Evolutionary conservation across 768 basidiomycete species (phyloP).

Genomic region (Trametes cubensis): DNA sequence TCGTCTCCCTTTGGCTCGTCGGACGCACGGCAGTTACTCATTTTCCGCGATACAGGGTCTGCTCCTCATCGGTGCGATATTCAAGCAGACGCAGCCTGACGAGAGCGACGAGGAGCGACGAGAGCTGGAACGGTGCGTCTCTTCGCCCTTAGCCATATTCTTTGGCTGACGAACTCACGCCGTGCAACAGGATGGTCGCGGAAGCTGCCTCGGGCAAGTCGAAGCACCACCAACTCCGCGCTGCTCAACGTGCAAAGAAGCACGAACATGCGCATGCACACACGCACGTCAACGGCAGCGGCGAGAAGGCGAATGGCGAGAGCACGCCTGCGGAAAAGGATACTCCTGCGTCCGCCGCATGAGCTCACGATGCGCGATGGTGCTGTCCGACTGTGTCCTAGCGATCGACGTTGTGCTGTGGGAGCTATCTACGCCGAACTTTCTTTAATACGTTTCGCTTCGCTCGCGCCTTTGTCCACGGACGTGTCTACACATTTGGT

Average conservation of each 20-base stretch:
- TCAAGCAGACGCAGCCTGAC: slow-evolving; percentile 83
- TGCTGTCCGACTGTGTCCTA: too few species aligned
- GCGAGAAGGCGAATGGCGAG: slow-evolving; percentile 1
- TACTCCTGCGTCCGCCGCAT: slow-evolving; percentile 11
- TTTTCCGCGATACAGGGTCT: slow-evolving; percentile 58
- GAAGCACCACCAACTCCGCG: slow-evolving; percentile 46
- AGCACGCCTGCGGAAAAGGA: neutral
- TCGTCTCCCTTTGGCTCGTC: neutral
- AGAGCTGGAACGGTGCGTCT: slow-evolving; percentile 83
- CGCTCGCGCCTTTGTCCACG: neutral
- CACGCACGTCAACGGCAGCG: neutral
- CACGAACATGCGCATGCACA: slow-evolving; percentile 4
- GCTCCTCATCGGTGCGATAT: slow-evolving; percentile 86
- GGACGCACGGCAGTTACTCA: neutral
- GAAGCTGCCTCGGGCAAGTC: slow-evolving; percentile 78
- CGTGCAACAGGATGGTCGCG: slow-evolving; percentile 70
- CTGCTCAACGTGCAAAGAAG: slow-evolving; percentile 18
- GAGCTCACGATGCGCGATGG: neutral
- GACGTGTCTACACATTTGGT: neutral
- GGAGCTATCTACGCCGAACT: neutral
- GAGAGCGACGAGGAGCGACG: slow-evolving; percentile 92
- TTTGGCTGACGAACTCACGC: neutral
- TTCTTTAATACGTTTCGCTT: neutral
- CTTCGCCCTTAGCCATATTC: neutral
- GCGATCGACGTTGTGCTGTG: neutral